These are phyloP conservation scores for Trametes sp. DNA, from an alignment of 1,284 basidiomycete species.

Conservation along the genomic window DNA sequence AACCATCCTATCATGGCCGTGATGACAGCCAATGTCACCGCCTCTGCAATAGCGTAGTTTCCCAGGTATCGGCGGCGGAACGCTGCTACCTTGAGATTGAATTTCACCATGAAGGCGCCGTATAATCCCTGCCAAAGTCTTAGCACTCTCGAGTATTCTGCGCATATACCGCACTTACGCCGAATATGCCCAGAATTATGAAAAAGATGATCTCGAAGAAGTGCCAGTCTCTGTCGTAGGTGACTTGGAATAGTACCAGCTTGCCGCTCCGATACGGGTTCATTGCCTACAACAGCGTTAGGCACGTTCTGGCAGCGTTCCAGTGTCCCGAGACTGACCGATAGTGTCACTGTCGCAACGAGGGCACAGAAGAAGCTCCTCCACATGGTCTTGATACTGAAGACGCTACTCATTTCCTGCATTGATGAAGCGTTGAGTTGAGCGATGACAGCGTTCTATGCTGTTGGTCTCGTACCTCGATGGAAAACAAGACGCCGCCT, in stretches of 20 bases:
- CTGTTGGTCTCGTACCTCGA: slow-evolving; percentile 58
- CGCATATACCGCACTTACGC: slow-evolving; percentile 61
- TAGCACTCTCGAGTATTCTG: not conserved
- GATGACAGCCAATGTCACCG: slow-evolving; percentile 84
- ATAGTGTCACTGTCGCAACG: slow-evolving; percentile 95
- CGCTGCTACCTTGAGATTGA: slow-evolving; percentile 93
- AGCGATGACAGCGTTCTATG: not conserved
- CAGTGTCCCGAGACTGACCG: slow-evolving; percentile 60
- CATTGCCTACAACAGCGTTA: slow-evolving; percentile 57
- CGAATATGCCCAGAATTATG: slow-evolving; percentile 94
- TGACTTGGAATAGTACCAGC: slow-evolving; percentile 92
- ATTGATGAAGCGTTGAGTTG: not conserved
- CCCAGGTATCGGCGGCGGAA: slow-evolving; percentile 92
- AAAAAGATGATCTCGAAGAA: slow-evolving; percentile 99
- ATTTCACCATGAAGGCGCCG: slow-evolving; percentile 96
- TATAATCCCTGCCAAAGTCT: slow-evolving; percentile 80
- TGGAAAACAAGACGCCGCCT: slow-evolving; percentile 95
- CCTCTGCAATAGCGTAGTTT: slow-evolving; percentile 88
- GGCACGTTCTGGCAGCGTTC: not conserved
- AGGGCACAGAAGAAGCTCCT: slow-evolving; percentile 96
- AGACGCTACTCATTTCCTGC: slow-evolving; percentile 97
- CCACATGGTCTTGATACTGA: slow-evolving; percentile 99
- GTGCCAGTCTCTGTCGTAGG: slow-evolving; percentile 98
- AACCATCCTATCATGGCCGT: slow-evolving; percentile 95
- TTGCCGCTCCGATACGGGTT: slow-evolving; percentile 99